phyloP scores from a whole-genome alignment of 371 early-diverging fungal species.

The Amoeboradix gromovi region DNA sequence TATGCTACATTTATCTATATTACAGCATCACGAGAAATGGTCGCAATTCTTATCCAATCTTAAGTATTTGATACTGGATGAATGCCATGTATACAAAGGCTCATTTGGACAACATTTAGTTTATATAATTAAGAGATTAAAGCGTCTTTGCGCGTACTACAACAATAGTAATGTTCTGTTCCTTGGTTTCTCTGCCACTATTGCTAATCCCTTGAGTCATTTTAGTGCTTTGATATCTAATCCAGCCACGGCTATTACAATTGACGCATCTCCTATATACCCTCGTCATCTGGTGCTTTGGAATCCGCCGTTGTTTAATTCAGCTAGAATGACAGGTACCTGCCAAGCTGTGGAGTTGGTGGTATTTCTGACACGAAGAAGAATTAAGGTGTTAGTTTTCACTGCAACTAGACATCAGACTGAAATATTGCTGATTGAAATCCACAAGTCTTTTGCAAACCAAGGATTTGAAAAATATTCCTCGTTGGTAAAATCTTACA shows the following conservation, averaged over 20 bases:
- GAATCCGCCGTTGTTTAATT: conserved; percentile 10
- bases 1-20: conserved; percentile 36
- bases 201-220: conserved; percentile 15
- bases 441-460: too few species aligned
- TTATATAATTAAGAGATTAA: conserved; percentile 29
- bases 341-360: conserved; percentile 9
- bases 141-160: conserved; percentile 19
- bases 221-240: background rate
- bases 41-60: conserved; percentile 17
- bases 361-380: conserved; percentile 2
- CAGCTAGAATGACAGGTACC: conserved; percentile 3
- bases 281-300: conserved; percentile 9
- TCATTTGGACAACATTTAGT: conserved; percentile 34
- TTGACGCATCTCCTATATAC: conserved; percentile 12
- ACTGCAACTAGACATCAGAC: conserved; percentile 9
- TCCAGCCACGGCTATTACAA: too few species aligned
- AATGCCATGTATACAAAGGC: conserved; percentile 36
- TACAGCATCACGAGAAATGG: conserved; percentile 30
- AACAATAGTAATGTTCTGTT: conserved; percentile 20
- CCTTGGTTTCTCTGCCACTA: conserved; percentile 35
- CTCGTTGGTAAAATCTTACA: conserved; percentile 13
- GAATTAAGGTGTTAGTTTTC: conserved; percentile 11
- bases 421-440: conserved; percentile 10
- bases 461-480: conserved; percentile 1
- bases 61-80: conserved; percentile 36